These are phyloP conservation scores for Epichloe scottii DNA, from an alignment of 2,329 filamentous ascomycete genomes.

Conservation along the genomic window DNA sequence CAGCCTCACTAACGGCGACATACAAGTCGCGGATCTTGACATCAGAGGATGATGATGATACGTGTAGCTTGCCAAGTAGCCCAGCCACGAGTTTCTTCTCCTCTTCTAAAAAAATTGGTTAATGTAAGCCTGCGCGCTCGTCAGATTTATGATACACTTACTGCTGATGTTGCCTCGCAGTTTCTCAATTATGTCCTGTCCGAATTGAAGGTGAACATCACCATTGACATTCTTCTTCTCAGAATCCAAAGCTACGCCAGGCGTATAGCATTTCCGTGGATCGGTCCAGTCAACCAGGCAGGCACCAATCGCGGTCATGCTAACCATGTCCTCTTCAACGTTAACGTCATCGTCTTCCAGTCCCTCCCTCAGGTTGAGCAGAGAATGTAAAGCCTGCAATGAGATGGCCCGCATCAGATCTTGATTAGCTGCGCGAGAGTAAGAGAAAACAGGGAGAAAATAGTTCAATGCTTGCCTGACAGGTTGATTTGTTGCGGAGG, in stretches of 20 bases:
- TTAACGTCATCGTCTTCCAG: conserved; percentile 66
- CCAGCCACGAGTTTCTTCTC: conserved; percentile 73
- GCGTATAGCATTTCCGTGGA: conserved; percentile 61
- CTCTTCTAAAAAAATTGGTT: conserved; percentile 44
- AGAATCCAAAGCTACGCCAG: conserved; percentile 35
- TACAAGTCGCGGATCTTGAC: conserved; percentile 46
- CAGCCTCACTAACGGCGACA: conserved; percentile 45
- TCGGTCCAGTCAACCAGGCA: conserved; percentile 94
- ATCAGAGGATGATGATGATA: conserved; percentile 54
- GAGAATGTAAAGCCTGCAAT: conserved; percentile 60
- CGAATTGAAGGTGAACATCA: conserved; percentile 70
- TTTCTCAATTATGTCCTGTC: conserved; percentile 63
- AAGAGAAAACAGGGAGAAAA: conserved; percentile 90
- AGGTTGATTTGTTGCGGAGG: conserved; percentile 65
- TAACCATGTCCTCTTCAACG: conserved; percentile 65
- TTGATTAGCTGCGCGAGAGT: conserved; percentile 71
- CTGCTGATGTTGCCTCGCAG: conserved; percentile 54
- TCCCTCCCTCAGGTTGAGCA: conserved; percentile 60
- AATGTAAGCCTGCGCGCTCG: conserved; percentile 7
- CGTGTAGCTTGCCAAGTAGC: conserved; percentile 70
- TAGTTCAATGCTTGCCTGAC: conserved; percentile 82
- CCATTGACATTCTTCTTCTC: conserved; percentile 56
- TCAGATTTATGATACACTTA: conserved; percentile 29
- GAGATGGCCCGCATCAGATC: conserved; percentile 65
- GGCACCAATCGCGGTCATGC: conserved; percentile 63